phyloP scores from a whole-genome alignment of 257 asterid genomes.

The Misopates orontium region DNA sequence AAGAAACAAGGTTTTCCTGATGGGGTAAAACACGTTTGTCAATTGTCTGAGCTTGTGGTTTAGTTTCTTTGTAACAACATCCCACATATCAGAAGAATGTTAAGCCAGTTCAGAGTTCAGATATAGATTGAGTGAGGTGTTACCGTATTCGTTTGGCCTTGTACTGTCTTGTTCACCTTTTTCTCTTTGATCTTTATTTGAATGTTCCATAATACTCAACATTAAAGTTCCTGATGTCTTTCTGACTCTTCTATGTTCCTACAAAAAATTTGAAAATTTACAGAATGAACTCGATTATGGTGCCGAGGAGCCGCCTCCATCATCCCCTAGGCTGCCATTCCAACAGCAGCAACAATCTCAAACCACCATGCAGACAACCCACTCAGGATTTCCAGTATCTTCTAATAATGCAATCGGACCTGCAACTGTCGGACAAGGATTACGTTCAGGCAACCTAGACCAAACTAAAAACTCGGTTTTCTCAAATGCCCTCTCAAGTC shows the following conservation, averaged over 20 bases:
- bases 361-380: slow-evolving; percentile 31
- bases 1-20: background rate
- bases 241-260: background rate
- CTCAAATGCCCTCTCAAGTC: slow-evolving; percentile 68
- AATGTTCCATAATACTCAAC: background rate
- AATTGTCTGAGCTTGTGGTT: background rate
- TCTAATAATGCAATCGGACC: slow-evolving; percentile 46
- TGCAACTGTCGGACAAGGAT: slow-evolving; percentile 36
- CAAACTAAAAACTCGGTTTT: slow-evolving; percentile 51
- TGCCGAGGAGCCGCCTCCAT: slow-evolving; percentile 57
- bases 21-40: background rate
- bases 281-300: slow-evolving; percentile 65
- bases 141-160: slow-evolving; percentile 17
- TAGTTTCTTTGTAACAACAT: background rate
- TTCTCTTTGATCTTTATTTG: background rate
- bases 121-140: slow-evolving; percentile 56
- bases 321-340: slow-evolving; percentile 44
- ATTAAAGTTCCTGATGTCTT: background rate
- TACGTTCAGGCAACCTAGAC: slow-evolving; percentile 38
- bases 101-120: slow-evolving; percentile 25
- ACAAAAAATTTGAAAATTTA: slow-evolving; percentile 10
- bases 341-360: slow-evolving; percentile 48
- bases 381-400: slow-evolving; percentile 41
- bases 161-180: too few relatives aligned
- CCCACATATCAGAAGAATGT: background rate